Evolutionary conservation across 75 land plant genomes (phyloP).

Genomic region (Cunninghamia lanceolata): DNA sequence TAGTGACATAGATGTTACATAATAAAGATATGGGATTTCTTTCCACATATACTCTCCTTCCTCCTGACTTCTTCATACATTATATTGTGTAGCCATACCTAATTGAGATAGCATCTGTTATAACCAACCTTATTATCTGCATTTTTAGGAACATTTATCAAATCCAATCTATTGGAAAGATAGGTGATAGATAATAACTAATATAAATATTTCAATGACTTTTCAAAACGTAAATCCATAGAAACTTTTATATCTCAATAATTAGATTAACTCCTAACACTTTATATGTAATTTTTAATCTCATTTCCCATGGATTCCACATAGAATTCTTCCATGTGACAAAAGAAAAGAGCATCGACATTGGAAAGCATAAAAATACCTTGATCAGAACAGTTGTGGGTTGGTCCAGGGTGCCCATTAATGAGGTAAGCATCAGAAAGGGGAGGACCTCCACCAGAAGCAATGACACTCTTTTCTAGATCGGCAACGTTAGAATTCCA

Average conservation of each 20-base stretch:
- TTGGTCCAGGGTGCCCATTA: slow-evolving; percentile 34
- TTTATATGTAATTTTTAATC: not conserved
- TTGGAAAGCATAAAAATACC: slow-evolving; percentile 11
- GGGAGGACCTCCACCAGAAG: slow-evolving; percentile 21
- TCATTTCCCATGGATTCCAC: not conserved
- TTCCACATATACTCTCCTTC: too few relatives aligned
- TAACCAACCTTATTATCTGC: too few relatives aligned
- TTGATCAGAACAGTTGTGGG: slow-evolving; percentile 26
- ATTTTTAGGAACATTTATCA: too few relatives aligned
- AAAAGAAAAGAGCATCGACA: not conserved
- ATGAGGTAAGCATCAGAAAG: slow-evolving; percentile 28
- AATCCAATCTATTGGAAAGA: too few relatives aligned
- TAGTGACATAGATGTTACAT: too few relatives aligned
- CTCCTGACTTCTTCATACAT: too few relatives aligned
- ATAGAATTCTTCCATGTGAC: not conserved
- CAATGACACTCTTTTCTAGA: not conserved
- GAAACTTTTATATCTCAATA: not conserved
- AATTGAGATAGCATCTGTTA: too few relatives aligned
- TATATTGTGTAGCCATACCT: too few relatives aligned
- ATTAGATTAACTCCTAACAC: not conserved
- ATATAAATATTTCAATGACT: too few relatives aligned
- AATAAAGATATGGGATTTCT: too few relatives aligned
- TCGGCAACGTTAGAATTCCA: slow-evolving; percentile 11
- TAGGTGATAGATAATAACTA: too few relatives aligned
- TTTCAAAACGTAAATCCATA: not conserved